Percentiles rank a stretch among this genome's conserved stretches.
phyloP scores from a whole-genome alignment of 2,329 filamentous ascomycete species.

The Exophiala oligosperma region DNA sequence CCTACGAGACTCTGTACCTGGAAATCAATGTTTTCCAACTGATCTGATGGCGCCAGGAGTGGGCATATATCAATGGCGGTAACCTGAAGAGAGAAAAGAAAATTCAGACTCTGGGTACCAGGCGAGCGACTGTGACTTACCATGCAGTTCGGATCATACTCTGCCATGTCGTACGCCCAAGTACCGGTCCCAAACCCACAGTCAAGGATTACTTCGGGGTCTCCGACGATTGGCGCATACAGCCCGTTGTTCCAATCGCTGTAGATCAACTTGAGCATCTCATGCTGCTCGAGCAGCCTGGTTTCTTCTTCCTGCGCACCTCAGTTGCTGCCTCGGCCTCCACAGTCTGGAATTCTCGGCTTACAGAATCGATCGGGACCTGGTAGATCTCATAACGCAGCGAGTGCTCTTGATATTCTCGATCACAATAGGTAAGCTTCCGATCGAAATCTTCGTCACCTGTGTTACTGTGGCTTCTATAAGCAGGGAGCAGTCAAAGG shows the following conservation, averaged over 20 bases:
- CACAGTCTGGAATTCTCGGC: not conserved
- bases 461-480: constrained; percentile 1
- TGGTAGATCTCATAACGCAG: constrained; percentile 15
- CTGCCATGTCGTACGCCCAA: constrained; percentile 18
- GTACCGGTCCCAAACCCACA: constrained; percentile 19
- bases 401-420: constrained; percentile 21
- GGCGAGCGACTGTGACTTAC: not conserved
- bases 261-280: constrained; percentile 18
- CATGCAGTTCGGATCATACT: constrained; percentile 16
- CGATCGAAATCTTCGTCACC: constrained; percentile 10
- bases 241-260: constrained; percentile 18
- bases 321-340: not conserved
- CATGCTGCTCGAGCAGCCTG: constrained; percentile 16
- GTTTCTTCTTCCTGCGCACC: constrained; percentile 17
- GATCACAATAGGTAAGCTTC: constrained; percentile 16
- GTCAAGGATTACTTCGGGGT: constrained; percentile 18
- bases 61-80: constrained; percentile 17
- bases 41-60: constrained; percentile 13
- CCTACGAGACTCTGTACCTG: constrained; percentile 5
- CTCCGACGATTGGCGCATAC: constrained; percentile 10
- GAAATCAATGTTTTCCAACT: constrained; percentile 17
- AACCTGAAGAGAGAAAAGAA: constrained; percentile 7
- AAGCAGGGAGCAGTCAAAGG: not conserved
- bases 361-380: constrained; percentile 15
- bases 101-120: not conserved